Conservation (phyloP, 768 basidiomycete species). For the Xanthoconium stramineum region DNA sequence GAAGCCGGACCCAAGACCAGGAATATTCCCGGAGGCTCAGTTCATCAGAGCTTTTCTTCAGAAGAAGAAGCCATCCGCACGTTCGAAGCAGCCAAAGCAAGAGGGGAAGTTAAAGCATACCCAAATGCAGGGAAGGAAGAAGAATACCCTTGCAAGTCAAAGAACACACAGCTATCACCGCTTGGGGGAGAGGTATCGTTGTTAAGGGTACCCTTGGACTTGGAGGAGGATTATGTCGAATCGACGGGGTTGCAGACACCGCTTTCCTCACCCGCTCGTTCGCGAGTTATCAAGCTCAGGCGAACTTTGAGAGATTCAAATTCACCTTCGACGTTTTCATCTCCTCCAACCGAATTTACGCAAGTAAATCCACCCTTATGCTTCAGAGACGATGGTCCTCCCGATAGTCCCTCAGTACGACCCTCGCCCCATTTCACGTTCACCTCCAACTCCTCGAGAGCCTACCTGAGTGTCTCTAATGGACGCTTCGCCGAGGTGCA, state of each 20-base stretch:
- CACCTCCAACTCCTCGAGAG: slow-evolving; percentile 18
- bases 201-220: slow-evolving; percentile 11
- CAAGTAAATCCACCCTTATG: slow-evolving; percentile 16
- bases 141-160: background rate
- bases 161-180: slow-evolving; percentile 15
- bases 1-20: slow-evolving; percentile 43
- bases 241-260: background rate
- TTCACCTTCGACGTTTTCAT: slow-evolving; percentile 13
- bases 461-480: slow-evolving; percentile 6
- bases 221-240: background rate
- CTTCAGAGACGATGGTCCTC: slow-evolving; percentile 11
- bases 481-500: background rate
- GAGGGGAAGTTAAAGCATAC: slow-evolving; percentile 28
- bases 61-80: slow-evolving; percentile 39
- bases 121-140: background rate
- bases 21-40: slow-evolving; percentile 40
- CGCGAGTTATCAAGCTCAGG: slow-evolving; percentile 7
- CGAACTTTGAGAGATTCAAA: slow-evolving; percentile 10
- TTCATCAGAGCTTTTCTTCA: slow-evolving; percentile 42
- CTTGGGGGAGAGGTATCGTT: slow-evolving; percentile 14
- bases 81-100: slow-evolving; percentile 28
- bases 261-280: background rate
- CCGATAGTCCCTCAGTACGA: slow-evolving; percentile 2
- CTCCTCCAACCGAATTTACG: slow-evolving; percentile 27
- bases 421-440: slow-evolving; percentile 17